Evolutionary conservation across 345 rosid species (phyloP), one percentile per base, ranked within the genome.

Genomic region (Hevea brasiliensis): DNA sequence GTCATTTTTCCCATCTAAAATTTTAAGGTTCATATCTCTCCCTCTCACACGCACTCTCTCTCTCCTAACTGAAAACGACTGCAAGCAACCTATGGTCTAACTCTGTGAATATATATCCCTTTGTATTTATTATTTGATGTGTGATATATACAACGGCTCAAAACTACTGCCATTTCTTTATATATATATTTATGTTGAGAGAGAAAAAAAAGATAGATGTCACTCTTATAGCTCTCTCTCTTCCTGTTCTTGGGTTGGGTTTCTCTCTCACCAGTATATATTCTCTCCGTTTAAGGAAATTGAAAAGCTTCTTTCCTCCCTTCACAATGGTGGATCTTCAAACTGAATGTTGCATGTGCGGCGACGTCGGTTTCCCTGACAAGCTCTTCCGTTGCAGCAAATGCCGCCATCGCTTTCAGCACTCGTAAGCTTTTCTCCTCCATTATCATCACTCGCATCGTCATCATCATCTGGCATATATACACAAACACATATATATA

Each of bases 341-440:
- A 69, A 81, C 85, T 29, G 93, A 90, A 7, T 94, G 97, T 82
- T 92, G 92, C 91, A 86, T 94, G 97, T 94, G 98, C 83, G 98
- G 98, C 82, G 98, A 94, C 81, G 92, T 94, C 3, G 98, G 98
- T 58, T 94, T 94, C 82, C 78, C 93, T 29, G 98, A 90, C 76
- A 92, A 94, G 84, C 97, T 94, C 82, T 94, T 94, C 81, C 97
- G 90, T 79, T 94, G 98, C 83, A 79, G 53, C 92, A 88, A 89
- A 83, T 94, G 98, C 83, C 87, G 81, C 65, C 72, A 81, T 82
- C 98, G 98, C 79, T 87, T 87, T 48, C 98, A 94, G 72, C 98
- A 94, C 84, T 89, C 92, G 98, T 92, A 94, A 47, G 90, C 67
- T 54, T 4, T 20, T 11, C 51, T n/a, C 32, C 20, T 56, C 21